Percentiles rank a stretch among this genome's conserved stretches.
Conservation (phyloP, 352 stramenopile genomes). For the Phytopythium helicoides region DNA sequence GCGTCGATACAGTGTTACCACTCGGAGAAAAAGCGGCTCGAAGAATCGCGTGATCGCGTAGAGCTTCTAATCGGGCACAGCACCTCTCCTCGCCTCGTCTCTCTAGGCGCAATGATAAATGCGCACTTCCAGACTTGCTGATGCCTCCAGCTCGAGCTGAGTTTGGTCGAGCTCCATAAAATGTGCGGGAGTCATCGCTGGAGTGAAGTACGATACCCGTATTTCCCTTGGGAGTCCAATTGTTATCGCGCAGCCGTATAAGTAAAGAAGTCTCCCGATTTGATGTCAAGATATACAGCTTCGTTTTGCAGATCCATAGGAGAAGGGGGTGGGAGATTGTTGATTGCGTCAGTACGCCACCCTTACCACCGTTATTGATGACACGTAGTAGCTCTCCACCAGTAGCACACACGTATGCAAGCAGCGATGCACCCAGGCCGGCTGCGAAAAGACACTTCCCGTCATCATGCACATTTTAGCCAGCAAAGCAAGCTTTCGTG, state of each 20-base stretch:
- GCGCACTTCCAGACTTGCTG: conserved; percentile 32
- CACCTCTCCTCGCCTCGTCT: conserved; percentile 67
- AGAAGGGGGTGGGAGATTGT: conserved; percentile 31
- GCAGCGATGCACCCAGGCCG: conserved; percentile 48
- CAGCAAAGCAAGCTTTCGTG: conserved; percentile 60
- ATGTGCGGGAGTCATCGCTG: conserved; percentile 41
- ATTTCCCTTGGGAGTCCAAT: conserved; percentile 73
- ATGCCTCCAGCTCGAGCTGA: conserved; percentile 38
- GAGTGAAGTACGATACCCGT: conserved; percentile 67
- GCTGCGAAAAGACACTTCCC: conserved; percentile 72
- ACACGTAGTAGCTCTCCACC: conserved; percentile 57
- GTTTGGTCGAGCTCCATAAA: conserved; percentile 62
- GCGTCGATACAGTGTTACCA: neutral
- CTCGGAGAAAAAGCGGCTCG: conserved; percentile 21
- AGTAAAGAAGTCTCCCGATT: conserved; percentile 70
- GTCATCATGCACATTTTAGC: conserved; percentile 90
- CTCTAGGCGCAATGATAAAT: conserved; percentile 31
- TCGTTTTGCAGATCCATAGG: neutral
- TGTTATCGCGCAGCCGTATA: conserved; percentile 27
- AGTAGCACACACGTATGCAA: conserved; percentile 74
- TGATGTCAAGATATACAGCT: conserved; percentile 65
- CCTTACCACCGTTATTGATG: conserved; percentile 63
- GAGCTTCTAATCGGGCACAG: conserved; percentile 58
- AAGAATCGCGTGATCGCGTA: conserved; percentile 35
- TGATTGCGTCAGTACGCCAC: conserved; percentile 39